Percentiles rank a stretch among this genome's conserved stretches.
phyloP scores from a whole-genome alignment of 148 eudicot species.

The Spergularia marina region DNA sequence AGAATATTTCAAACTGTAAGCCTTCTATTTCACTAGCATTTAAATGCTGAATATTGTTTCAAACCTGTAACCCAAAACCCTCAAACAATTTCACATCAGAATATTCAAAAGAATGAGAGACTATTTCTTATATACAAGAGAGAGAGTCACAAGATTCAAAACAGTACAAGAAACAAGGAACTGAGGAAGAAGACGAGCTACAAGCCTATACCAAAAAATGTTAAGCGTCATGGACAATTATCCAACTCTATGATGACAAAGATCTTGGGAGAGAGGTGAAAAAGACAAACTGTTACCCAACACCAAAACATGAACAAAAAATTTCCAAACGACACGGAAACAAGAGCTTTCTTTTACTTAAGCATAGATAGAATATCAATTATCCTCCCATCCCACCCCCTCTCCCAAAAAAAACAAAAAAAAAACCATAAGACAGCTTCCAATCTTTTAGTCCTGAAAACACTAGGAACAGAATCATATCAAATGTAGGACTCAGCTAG shows the following conservation, averaged over 20 bases:
- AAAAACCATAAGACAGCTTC: background rate
- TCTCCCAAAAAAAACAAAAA: no score
- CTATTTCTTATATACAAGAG: background rate
- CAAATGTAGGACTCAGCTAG: background rate
- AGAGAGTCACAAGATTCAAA: background rate
- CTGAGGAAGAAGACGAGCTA: background rate
- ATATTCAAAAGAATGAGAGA: no score
- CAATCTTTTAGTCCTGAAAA: background rate
- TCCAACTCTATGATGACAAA: background rate
- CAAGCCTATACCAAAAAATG: slow-evolving; percentile 1
- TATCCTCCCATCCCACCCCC: no score
- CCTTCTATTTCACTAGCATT: background rate
- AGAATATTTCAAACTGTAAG: slow-evolving; percentile 7
- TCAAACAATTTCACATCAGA: background rate
- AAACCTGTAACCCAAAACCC: background rate
- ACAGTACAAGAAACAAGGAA: background rate
- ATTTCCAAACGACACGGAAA: background rate
- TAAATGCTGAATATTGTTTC: background rate
- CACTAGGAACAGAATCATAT: background rate
- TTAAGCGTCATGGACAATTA: background rate
- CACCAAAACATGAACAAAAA: background rate
- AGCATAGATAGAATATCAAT: background rate
- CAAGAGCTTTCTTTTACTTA: background rate
- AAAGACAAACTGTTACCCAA: background rate
- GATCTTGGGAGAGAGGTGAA: no score